A percentile compares a stretch with the other conserved stretches of the same genome.
These are phyloP conservation scores for Fusarium sp. DNA, from an alignment of 2,329 filamentous ascomycete genomes.

Conservation along the genomic window DNA sequence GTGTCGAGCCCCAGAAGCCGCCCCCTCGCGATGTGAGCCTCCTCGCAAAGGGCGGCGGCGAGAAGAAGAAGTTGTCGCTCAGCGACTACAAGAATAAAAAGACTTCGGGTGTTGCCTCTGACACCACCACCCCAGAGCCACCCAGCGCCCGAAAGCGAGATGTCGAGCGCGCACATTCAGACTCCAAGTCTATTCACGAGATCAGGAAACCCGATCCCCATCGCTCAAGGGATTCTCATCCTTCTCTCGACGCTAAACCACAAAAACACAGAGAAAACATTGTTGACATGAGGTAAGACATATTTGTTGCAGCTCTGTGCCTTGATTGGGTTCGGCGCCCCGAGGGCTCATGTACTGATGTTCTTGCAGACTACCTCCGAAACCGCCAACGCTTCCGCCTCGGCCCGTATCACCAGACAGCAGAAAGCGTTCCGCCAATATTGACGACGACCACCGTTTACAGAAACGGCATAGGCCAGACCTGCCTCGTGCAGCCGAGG, in stretches of 20 bases:
- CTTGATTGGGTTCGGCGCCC: slow-evolving; percentile 5
- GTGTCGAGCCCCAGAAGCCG: slow-evolving; percentile 61
- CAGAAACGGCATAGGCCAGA: slow-evolving; percentile 62
- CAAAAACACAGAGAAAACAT: slow-evolving; percentile 46
- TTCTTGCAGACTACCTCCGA: slow-evolving; percentile 50
- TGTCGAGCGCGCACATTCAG: slow-evolving; percentile 44
- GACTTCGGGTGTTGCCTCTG: slow-evolving; percentile 49
- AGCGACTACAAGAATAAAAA: slow-evolving; percentile 71
- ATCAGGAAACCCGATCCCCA: slow-evolving; percentile 41
- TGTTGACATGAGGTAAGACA: slow-evolving; percentile 48
- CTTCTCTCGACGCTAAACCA: slow-evolving; percentile 44
- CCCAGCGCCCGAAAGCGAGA: slow-evolving; percentile 49
- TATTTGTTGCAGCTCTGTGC: neutral
- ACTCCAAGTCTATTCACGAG: slow-evolving; percentile 37
- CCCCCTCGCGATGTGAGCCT: slow-evolving; percentile 52
- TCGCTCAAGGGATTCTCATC: slow-evolving; percentile 39
- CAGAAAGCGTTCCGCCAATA: slow-evolving; percentile 61
- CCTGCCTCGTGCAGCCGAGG: slow-evolving; percentile 46
- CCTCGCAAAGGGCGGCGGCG: slow-evolving; percentile 55
- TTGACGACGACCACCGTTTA: slow-evolving; percentile 57
- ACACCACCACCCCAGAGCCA: slow-evolving; percentile 54
- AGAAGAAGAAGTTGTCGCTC: slow-evolving; percentile 69
- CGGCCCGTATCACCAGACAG: slow-evolving; percentile 57
- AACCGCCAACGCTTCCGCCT: slow-evolving; percentile 52
- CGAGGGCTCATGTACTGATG: slow-evolving; percentile 26